These are phyloP conservation scores for Triticum urartu DNA, from an alignment of 176 grass and related monocot genomes.

Conservation along the genomic window DNA sequence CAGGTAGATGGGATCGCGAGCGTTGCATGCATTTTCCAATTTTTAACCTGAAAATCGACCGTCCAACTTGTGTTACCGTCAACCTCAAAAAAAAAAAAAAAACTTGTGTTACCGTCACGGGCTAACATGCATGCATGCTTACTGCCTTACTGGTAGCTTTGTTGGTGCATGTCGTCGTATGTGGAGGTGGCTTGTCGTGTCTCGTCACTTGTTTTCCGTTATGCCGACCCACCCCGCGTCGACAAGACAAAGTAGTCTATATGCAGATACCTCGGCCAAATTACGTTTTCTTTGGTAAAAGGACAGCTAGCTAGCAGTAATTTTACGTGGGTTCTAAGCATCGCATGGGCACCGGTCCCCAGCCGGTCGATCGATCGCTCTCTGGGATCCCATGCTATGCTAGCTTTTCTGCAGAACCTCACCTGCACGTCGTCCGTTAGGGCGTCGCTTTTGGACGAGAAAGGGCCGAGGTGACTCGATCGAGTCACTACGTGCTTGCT, in stretches of 20 bases:
- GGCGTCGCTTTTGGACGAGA: constrained; percentile 45
- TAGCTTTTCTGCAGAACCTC: constrained; percentile 10
- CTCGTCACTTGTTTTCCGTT: constrained; percentile 6
- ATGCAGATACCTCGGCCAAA: not conserved
- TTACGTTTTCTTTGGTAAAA: not conserved
- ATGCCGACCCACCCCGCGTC: not conserved
- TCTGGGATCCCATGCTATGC: constrained; percentile 31
- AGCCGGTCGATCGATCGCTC: not conserved
- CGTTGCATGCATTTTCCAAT: not conserved
- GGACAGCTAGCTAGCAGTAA: not conserved
- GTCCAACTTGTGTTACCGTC: not conserved
- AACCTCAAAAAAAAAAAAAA: not conserved
- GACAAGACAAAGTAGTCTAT: constrained; percentile 15
- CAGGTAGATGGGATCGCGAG: not conserved
- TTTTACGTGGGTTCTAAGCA: constrained; percentile 51
- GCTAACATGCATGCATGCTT: not conserved
- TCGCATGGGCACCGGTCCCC: not conserved
- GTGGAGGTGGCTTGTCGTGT: constrained; percentile 35
- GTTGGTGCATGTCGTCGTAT: not conserved
- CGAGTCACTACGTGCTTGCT: not conserved
- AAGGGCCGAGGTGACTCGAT: not conserved
- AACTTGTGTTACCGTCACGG: not conserved
- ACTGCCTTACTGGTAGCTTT: not conserved
- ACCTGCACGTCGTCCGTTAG: constrained; percentile 32
- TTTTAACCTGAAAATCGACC: constrained; percentile 11